These are phyloP conservation scores for Kluyveromyces wickerhamii DNA, from an alignment of 805 yeast genomes.

Conservation along the genomic window DNA sequence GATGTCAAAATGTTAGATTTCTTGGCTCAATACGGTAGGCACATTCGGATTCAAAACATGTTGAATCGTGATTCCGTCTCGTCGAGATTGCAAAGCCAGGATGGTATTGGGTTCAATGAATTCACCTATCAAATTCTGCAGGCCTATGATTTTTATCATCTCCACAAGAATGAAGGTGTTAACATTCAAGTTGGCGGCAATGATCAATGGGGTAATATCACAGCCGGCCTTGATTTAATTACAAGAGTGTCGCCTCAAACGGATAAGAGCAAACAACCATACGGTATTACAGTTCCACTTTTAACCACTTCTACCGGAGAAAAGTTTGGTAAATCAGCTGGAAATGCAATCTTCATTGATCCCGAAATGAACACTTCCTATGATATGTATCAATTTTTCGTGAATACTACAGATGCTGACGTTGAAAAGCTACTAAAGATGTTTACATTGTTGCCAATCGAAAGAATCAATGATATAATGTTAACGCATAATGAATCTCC, in stretches of 20 bases:
- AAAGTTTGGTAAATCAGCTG: constrained; percentile 95
- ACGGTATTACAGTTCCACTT: constrained; percentile 84
- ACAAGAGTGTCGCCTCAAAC: constrained; percentile 40
- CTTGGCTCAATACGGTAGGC: constrained; percentile 64
- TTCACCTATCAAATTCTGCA: constrained; percentile 89
- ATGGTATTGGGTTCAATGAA: constrained; percentile 88
- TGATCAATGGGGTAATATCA: constrained; percentile 97
- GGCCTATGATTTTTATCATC: constrained; percentile 87
- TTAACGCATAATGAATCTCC: constrained; percentile 48
- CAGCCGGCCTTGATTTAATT: constrained; percentile 89
- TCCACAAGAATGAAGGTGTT: constrained; percentile 52
- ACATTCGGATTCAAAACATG: constrained; percentile 80
- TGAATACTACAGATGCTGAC: constrained; percentile 70
- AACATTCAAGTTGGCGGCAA: constrained; percentile 87
- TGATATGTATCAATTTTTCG: constrained; percentile 78
- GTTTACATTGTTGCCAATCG: constrained; percentile 70
- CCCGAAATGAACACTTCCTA: constrained; percentile 67
- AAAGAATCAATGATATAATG: constrained; percentile 48
- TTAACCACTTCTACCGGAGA: constrained; percentile 83
- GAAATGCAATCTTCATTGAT: constrained; percentile 89
- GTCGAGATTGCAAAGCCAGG: constrained; percentile 56
- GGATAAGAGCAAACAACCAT: constrained; percentile 32
- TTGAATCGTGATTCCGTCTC: constrained; percentile 81
- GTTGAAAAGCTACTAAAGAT: constrained; percentile 60
- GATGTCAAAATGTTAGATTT: constrained; percentile 69